Evolutionary conservation across 2,329 filamentous ascomycete genomes (phyloP), one percentile per base, ranked within the genome.

Genomic region (Atkinsonella texensis): DNA sequence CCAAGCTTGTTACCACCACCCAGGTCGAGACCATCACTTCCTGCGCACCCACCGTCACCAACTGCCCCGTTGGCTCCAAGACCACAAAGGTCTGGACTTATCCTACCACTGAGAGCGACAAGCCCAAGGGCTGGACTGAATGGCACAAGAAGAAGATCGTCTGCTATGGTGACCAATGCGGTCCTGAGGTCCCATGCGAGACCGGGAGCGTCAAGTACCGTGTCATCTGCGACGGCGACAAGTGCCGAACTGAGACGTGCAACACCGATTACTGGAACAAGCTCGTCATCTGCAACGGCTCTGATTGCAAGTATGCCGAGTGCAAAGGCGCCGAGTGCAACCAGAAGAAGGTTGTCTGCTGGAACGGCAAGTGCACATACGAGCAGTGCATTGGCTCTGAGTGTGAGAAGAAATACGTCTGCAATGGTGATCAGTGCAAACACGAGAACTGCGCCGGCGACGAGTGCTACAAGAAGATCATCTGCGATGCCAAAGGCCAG

Each of bases 141-240:
- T 60, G 57, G 56, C 55, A 60, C 56, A 57, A 59, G 56, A 63
- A 65, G 59, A 63, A 62, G 57, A 59, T 69, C 17, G 60, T 66
- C 60, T 68, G 66, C 59, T 62, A 61, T 53, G 66, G 66, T 28
- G 63, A 62, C 20, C 46, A 58, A 57, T 70, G 68, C 58, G 51
- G 55, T 35, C 60, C 56, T 33, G 62, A 63, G 52, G 54, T 58
- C 55, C 58, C 61, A 46, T 62, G 57, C 61, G 39, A 62, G 33
- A 52, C 62, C 31, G 60, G 58, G 57, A 54, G 23, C 2, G 11
- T 62, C 52, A 54, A 56, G 52, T 54, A 64, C 48, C 64, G 65
- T 12, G 60, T 67, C 53, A 57, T 65, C 57, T 69, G 67, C 64
- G 2, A 57, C 3, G 59, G 58, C 31, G 56, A 60, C 31, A 31